Percentiles rank a stretch among this genome's conserved stretches.
phyloP scores from a whole-genome alignment of 2,329 filamentous ascomycete genomes.

The Penicillium glabrum region DNA sequence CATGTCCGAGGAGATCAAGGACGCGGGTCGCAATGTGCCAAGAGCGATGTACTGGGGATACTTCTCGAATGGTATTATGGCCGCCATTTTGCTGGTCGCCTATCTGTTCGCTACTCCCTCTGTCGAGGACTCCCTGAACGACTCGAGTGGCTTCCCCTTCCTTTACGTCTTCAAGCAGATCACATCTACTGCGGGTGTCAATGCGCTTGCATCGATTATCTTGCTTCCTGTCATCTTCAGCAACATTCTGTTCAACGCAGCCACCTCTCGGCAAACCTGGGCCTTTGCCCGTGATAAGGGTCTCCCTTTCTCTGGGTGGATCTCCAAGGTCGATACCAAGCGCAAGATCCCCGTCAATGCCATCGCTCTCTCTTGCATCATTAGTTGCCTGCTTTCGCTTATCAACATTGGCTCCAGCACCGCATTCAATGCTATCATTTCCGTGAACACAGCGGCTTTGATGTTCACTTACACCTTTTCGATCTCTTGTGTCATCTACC shows the following conservation, averaged over 20 bases:
- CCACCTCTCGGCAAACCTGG: constrained; percentile 41
- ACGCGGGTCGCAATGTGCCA: constrained; percentile 46
- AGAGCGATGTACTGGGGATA: constrained; percentile 46
- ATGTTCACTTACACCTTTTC: constrained; percentile 53
- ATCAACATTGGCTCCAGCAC: constrained; percentile 54
- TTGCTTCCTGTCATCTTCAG: constrained; percentile 40
- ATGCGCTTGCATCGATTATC: constrained; percentile 40
- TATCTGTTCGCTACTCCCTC: constrained; percentile 41
- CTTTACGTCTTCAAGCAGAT: constrained; percentile 47
- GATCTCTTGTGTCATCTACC: constrained; percentile 46
- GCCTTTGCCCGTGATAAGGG: constrained; percentile 47
- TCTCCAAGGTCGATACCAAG: constrained; percentile 37
- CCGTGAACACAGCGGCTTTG: constrained; percentile 48
- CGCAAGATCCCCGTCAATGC: constrained; percentile 46
- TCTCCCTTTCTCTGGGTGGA: constrained; percentile 42
- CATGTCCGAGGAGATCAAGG: constrained; percentile 50
- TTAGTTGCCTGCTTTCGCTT: constrained; percentile 42
- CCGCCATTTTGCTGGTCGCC: constrained; percentile 43
- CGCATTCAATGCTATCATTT: constrained; percentile 55
- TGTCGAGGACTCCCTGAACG: constrained; percentile 36
- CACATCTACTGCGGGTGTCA: constrained; percentile 22
- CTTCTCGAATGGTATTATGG: constrained; percentile 45
- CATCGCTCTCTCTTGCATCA: constrained; percentile 29
- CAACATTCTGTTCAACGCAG: constrained; percentile 41
- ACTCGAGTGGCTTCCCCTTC: constrained; percentile 46